These are phyloP conservation scores for Cenchrus americanus DNA, from an alignment of 176 grass and related monocot species.

Conservation along the genomic window DNA sequence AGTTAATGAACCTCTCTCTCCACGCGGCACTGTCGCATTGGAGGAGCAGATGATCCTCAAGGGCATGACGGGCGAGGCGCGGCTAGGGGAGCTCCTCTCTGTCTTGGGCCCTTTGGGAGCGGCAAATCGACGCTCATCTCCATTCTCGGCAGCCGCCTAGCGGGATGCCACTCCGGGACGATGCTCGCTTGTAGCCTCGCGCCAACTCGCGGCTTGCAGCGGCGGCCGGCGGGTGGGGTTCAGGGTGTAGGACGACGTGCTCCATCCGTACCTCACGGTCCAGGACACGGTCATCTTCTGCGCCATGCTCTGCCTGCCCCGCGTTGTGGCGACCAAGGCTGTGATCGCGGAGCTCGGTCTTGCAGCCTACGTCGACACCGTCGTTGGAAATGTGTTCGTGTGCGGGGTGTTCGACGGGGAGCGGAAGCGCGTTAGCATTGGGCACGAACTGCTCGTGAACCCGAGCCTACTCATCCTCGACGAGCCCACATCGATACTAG, in stretches of 20 bases:
- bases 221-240: conserved; percentile 69
- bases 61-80: conserved; percentile 65
- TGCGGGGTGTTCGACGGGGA: conserved; percentile 88
- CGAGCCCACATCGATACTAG: conserved; percentile 92
- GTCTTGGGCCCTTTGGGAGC: conserved; percentile 90
- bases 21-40: rapidly evolving
- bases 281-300: conserved; percentile 89
- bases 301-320: conserved; percentile 72
- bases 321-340: conserved; percentile 47
- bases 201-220: conserved; percentile 38
- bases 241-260: conserved; percentile 90
- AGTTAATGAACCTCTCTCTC: too few species aligned
- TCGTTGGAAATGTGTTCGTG: conserved; percentile 86
- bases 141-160: conserved; percentile 66
- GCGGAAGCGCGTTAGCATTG: conserved; percentile 96
- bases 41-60: conserved; percentile 68
- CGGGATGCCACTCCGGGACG: conserved; percentile 35
- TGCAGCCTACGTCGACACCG: conserved; percentile 67
- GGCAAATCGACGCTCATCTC: conserved; percentile 92
- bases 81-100: conserved; percentile 69
- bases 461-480: conserved; percentile 88
- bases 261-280: conserved; percentile 90
- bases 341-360: conserved; percentile 87
- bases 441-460: conserved; percentile 92
- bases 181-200: conserved; percentile 52